A percentile compares a stretch with the other conserved stretches of the same genome.
phyloP scores from a whole-genome alignment of 2,329 filamentous ascomycete species.

The Emericellopsis cladophorae region DNA sequence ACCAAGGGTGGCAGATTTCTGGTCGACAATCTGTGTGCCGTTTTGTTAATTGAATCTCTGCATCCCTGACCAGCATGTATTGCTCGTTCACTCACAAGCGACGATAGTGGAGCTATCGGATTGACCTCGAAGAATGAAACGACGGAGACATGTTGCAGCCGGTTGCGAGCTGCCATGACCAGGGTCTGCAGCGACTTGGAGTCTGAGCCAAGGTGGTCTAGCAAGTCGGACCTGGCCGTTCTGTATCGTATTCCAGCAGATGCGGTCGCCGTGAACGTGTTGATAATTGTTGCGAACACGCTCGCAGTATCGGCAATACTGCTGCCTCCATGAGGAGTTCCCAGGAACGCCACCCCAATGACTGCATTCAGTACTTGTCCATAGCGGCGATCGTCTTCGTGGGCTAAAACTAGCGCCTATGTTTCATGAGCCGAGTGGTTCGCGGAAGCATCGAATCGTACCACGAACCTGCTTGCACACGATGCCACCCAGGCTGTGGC shows the following conservation, averaged over 20 bases:
- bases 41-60: neutral
- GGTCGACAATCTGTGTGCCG: slow-evolving; percentile 12
- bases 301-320: slow-evolving; percentile 8
- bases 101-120: slow-evolving; percentile 4
- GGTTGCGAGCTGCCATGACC: slow-evolving; percentile 5
- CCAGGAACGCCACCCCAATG: slow-evolving; percentile 14
- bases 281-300: slow-evolving; percentile 9
- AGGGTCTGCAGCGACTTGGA: slow-evolving; percentile 8
- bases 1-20: slow-evolving; percentile 10
- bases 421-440: too few relatives aligned
- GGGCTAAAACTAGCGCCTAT: slow-evolving; percentile 10
- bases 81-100: slow-evolving; percentile 5
- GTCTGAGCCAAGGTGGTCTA: slow-evolving; percentile 6
- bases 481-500: slow-evolving; percentile 15
- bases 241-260: slow-evolving; percentile 5
- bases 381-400: slow-evolving; percentile 6
- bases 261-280: neutral
- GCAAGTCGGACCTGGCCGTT: slow-evolving; percentile 10
- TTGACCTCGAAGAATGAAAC: slow-evolving; percentile 10
- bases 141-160: slow-evolving; percentile 6
- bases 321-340: slow-evolving; percentile 17
- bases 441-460: neutral
- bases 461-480: slow-evolving; percentile 12
- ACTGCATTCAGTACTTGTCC: slow-evolving; percentile 6
- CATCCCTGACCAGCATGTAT: neutral